phyloP scores from a whole-genome alignment of 176 grass and related monocot genomes.

The Musa beccarii region DNA sequence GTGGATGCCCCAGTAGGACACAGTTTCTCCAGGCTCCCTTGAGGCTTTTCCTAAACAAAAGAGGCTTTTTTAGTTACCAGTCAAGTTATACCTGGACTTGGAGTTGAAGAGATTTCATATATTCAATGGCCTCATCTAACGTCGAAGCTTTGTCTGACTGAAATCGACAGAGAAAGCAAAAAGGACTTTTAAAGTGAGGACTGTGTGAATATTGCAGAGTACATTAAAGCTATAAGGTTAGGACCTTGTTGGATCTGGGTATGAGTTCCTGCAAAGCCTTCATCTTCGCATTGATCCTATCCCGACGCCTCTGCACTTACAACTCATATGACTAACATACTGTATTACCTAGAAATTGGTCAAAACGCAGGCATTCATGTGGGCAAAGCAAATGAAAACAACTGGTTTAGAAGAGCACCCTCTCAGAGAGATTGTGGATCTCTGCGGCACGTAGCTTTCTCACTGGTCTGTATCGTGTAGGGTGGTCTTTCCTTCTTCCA shows the following conservation, averaged over 20 bases:
- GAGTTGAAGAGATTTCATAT: conserved; percentile 26
- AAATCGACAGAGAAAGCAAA: conserved; percentile 7
- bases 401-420: conserved; percentile 9
- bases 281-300: conserved; percentile 23
- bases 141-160: conserved; percentile 34
- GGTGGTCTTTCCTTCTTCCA: conserved; percentile 7
- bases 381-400: background rate
- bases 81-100: conserved; percentile 26
- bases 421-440: conserved; percentile 36
- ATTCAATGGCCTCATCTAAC: conserved; percentile 28
- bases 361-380: background rate
- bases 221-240: background rate
- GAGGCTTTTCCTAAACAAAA: background rate
- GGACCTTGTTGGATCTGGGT: conserved; percentile 14
- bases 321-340: background rate
- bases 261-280: conserved; percentile 25
- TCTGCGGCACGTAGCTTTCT: conserved; percentile 23
- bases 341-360: background rate
- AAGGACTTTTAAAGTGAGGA: background rate
- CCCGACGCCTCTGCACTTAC: conserved; percentile 5
- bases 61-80: background rate
- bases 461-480: background rate
- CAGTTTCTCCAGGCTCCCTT: background rate
- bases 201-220: background rate
- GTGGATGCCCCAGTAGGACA: no score